A percentile compares a stretch with the other conserved stretches of the same genome.
phyloP scores from a whole-genome alignment of 768 basidiomycete species.

The Pholiota conissans region DNA sequence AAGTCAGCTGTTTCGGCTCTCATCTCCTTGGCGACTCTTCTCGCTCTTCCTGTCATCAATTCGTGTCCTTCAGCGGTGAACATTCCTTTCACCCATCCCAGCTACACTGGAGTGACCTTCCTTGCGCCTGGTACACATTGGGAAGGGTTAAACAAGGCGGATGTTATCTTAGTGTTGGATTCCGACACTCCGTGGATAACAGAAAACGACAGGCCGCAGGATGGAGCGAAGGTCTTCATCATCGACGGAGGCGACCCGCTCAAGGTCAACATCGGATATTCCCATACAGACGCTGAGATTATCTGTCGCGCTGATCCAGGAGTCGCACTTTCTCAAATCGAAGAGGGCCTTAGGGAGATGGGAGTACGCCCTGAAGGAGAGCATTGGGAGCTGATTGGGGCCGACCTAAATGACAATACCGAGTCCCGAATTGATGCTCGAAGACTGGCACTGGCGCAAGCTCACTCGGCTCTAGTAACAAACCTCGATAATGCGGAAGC shows the following conservation, averaged over 20 bases:
- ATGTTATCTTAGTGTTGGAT: slow-evolving; percentile 67
- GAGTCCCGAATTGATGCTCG: slow-evolving; percentile 5
- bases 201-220: slow-evolving; percentile 40
- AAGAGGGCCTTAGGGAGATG: slow-evolving; percentile 30
- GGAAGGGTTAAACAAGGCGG: slow-evolving; percentile 49
- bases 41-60: slow-evolving; percentile 56
- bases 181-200: slow-evolving; percentile 68
- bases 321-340: slow-evolving; percentile 50
- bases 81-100: slow-evolving; percentile 57
- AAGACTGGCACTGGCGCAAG: slow-evolving; percentile 23
- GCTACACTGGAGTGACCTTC: slow-evolving; percentile 53
- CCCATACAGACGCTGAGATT: slow-evolving; percentile 56
- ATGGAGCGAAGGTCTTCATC: slow-evolving; percentile 52
- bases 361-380: slow-evolving; percentile 18
- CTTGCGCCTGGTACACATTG: slow-evolving; percentile 45
- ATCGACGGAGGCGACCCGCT: slow-evolving; percentile 66
- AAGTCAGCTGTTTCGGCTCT: slow-evolving; percentile 45
- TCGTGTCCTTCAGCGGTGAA: slow-evolving; percentile 52
- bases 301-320: slow-evolving; percentile 58
- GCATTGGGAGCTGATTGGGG: slow-evolving; percentile 1
- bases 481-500: slow-evolving; percentile 28
- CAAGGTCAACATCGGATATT: slow-evolving; percentile 47
- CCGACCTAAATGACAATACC: background rate
- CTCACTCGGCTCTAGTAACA: slow-evolving; percentile 9
- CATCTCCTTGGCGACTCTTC: slow-evolving; percentile 43